A percentile compares a stretch with the other conserved stretches of the same genome.
These are phyloP conservation scores for Thalassiosira exigua DNA, from an alignment of 352 stramenopile species.

Conservation along the genomic window DNA sequence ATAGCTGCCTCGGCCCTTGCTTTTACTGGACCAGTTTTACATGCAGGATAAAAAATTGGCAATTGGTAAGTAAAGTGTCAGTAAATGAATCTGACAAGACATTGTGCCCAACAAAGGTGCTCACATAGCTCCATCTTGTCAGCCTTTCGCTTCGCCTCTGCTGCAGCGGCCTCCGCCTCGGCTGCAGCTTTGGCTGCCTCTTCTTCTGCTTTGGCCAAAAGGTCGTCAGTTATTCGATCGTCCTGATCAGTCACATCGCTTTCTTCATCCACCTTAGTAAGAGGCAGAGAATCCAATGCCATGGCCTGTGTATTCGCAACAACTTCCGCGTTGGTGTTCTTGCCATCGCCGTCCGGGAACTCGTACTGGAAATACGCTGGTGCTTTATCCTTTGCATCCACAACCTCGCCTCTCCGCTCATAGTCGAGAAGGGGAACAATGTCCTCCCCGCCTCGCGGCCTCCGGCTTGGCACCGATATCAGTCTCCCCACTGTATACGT, in stretches of 20 bases:
- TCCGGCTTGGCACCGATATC: conserved; percentile 56
- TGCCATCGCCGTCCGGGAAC: background rate
- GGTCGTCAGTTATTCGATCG: conserved; percentile 27
- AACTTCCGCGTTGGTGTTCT: conserved; percentile 8
- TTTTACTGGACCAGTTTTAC: background rate
- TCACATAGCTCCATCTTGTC: conserved; percentile 78
- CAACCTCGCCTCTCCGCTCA: conserved; percentile 39
- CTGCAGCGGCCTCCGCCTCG: conserved; percentile 64
- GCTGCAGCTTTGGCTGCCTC: conserved; percentile 52
- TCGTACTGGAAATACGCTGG: conserved; percentile 25
- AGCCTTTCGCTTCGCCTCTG: conserved; percentile 75
- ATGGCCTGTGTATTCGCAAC: no score
- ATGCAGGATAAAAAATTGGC: background rate
- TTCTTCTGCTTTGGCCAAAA: conserved; percentile 49
- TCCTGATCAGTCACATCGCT: conserved; percentile 23
- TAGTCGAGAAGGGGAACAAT: conserved; percentile 49
- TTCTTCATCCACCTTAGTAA: conserved; percentile 2
- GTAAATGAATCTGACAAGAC: no score
- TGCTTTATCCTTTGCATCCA: conserved; percentile 9
- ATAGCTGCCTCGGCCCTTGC: conserved; percentile 17
- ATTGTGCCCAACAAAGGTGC: no score
- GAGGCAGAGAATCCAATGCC: no score
- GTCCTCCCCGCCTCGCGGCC: conserved; percentile 14
- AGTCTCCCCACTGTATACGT: conserved; percentile 72
- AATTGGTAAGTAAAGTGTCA: conserved; percentile 2